Base-by-base conservation (phyloP, 441 rosid genomes). In the Pelargonium citronellum region DNA sequence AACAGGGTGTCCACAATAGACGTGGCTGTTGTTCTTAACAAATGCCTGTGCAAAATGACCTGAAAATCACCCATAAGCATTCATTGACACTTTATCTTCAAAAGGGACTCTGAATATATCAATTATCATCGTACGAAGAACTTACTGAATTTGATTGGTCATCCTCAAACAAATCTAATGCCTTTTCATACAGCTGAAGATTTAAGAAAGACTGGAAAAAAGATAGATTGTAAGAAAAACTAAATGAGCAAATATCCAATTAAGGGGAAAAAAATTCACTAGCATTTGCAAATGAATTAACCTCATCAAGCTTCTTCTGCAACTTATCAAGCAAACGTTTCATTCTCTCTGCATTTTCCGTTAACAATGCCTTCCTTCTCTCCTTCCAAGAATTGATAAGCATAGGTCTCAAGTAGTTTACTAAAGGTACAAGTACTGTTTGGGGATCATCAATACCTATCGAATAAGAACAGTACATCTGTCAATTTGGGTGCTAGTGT, bases 261-360 rank as follows among this genome's bases (percentile, higher is more conserved):
- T 58, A 8, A 57, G 63, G 46, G 60, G n/a, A n/a, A 73, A 37
- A 60, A 73, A 46, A 17, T 64, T 17, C 22, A 71, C 34, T 3
- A 3, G 34, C 34, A 30, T 30, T 30, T 30, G 34, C 34, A 30
- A 66, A 49, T 22, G 65, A 15, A 71, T 78, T 67, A 73, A 94
- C 99, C 96, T 95, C 99, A 74, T 95, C 97, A 70, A 95, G 82
- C 78, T 90, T 87, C 85, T 86, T 90, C 81, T 91, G 99, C 83
- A 89, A 79, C 81, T 87, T 78, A 83, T 90, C 96, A 74, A 90
- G 87, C 86, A 91, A 64, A 44, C 67, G 82, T 69, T 80, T 95
- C 82, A 90, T 84, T 82, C 81, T 89, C 80, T 90, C 95, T 77
- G 91, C 86, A 83, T 90, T 95, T 78, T 89, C 96, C 37, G 95